Evolutionary conservation across 345 rosid species (phyloP).

Genomic region (Syzygium aromaticum): DNA sequence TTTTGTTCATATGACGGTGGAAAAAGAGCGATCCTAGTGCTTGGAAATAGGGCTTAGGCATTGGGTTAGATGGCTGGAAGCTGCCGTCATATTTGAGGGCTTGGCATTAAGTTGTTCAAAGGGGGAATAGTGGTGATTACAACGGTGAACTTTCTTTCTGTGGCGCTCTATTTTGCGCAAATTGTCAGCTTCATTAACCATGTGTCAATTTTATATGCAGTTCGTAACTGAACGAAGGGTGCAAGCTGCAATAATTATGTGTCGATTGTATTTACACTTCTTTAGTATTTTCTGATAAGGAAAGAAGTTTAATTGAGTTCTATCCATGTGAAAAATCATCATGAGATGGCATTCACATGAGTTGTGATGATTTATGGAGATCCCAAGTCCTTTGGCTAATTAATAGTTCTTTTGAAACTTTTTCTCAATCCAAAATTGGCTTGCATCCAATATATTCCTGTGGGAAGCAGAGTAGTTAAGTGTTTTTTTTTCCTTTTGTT

Average conservation of each 20-base stretch:
- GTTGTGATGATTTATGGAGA: not conserved
- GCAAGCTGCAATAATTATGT: not conserved
- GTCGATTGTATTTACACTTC: not conserved
- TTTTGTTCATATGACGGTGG: not conserved
- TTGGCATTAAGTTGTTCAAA: not conserved
- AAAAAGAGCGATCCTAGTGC: not conserved
- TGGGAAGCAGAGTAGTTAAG: not conserved
- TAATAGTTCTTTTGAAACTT: not conserved
- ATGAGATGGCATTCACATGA: not conserved
- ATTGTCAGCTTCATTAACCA: not conserved
- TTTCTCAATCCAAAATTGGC: not conserved
- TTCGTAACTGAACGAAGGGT: not conserved
- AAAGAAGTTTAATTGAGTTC: not conserved
- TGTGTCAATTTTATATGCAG: not conserved
- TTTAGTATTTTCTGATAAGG: not conserved
- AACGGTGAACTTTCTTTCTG: not conserved
- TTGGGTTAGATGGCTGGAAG: not conserved
- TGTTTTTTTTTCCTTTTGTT: not conserved
- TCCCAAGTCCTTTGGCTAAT: not conserved
- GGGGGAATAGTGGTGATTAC: not conserved
- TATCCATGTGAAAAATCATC: not conserved
- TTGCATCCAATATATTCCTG: not conserved
- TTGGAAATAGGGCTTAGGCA: not conserved
- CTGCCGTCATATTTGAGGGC: not conserved
- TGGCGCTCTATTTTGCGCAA: not conserved